phyloP scores from a whole-genome alignment of 176 grass and related monocot genomes.

The Oryza australiensis region DNA sequence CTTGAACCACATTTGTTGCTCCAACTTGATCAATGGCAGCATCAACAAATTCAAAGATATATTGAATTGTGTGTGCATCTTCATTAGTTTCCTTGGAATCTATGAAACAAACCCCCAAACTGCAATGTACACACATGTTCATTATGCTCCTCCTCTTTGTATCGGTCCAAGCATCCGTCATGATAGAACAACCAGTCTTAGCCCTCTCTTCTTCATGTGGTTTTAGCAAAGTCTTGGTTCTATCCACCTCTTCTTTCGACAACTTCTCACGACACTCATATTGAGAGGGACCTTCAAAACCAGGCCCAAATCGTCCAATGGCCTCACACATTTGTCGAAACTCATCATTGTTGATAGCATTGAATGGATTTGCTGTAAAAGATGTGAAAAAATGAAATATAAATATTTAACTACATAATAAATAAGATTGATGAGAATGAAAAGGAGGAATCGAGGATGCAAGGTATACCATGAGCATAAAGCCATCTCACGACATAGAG shows the following conservation, averaged over 20 bases:
- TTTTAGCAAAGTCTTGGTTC: not conserved
- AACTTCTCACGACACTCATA: not conserved
- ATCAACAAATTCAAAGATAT: not conserved
- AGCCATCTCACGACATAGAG: too few relatives aligned
- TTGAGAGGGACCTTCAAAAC: not conserved
- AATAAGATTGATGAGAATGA: too few relatives aligned
- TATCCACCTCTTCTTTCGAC: not conserved
- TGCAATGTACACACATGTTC: not conserved
- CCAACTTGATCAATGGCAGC: not conserved
- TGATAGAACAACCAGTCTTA: not conserved
- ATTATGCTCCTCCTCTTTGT: not conserved
- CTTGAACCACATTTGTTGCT: too few relatives aligned
- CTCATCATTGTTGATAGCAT: not conserved
- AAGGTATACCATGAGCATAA: too few relatives aligned
- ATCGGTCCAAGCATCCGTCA: not conserved
- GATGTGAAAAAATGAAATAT: too few relatives aligned
- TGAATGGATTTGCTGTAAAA: too few relatives aligned
- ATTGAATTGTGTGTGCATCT: not conserved
- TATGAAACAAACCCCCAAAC: not conserved
- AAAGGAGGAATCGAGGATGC: too few relatives aligned
- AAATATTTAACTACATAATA: too few relatives aligned
- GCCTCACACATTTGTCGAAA: not conserved
- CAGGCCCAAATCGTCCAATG: not conserved
- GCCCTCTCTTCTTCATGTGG: not conserved
- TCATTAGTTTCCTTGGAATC: not conserved